Evolutionary conservation across 2,329 filamentous ascomycete genomes (phyloP), one percentile per base, ranked within the genome.

Genomic region (Botrytis elliptica): DNA sequence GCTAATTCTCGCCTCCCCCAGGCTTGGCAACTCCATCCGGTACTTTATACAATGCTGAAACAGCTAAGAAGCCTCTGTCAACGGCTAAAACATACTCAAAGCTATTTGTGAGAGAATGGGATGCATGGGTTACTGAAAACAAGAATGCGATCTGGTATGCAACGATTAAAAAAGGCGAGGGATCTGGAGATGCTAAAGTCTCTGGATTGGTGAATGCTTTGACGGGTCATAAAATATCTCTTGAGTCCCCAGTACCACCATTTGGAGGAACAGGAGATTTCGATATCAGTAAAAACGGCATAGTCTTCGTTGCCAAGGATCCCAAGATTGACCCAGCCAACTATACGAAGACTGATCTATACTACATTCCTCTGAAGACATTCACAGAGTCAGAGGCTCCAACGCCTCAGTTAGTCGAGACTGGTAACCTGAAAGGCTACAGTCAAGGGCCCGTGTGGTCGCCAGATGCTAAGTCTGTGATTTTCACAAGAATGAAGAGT

Each of bases 221-320:
- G 59, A 85, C 77, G 38, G 78, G 79, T n/a, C 76, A 74, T 81
- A 81, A 76, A 63, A 25, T 81, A 62, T 81, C 82, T 29, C 85
- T 92, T 42, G 90, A 89, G 79, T 91, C 85, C 68, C 95, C 92
- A 0, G 89, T 94, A 29, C 90, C 88, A 67, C 91, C 93, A 0
- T 97, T 97, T 78, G 94, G 94, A 5, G 93, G 92, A 33, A 84
- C 89, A 0, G 88, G 89, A n/a, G 91, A 97, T 81, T 97, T 95
- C 79, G 93, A 97, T 79, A 88, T 95, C 74, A 87, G 89, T 74
- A 82, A 84, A 44, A 82, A 85, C 63, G 92, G 91, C 0, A 86
- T 95, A 70, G 88, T 90, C 10, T 95, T 95, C 79, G 88, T 94
- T 16, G 88, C 93, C 14, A 93, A 93, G 77, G 92, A 94, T 78